Evolutionary conservation across 2,329 filamentous ascomycete species (phyloP).

Genomic region (Dactylellina leptospora): DNA sequence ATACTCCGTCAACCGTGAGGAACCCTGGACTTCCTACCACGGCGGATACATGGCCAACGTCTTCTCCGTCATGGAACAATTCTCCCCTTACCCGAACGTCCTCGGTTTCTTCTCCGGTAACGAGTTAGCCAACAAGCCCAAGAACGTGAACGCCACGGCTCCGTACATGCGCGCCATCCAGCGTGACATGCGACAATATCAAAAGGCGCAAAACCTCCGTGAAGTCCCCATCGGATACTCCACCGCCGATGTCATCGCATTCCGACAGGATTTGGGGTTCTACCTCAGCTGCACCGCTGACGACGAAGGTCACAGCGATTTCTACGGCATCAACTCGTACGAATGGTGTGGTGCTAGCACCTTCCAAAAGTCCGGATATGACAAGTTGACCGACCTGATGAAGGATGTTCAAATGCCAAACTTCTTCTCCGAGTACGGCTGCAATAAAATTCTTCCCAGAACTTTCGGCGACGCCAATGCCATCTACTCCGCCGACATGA

Average conservation of each 20-base stretch:
- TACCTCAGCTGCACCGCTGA: constrained; percentile 61
- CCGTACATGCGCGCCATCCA: constrained; percentile 68
- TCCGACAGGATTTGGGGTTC: constrained; percentile 57
- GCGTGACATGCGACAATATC: constrained; percentile 75
- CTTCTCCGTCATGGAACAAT: constrained; percentile 69
- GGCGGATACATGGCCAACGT: constrained; percentile 56
- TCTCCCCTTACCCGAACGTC: constrained; percentile 73
- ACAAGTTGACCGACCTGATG: constrained; percentile 73
- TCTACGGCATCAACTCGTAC: constrained; percentile 65
- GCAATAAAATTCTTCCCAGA: constrained; percentile 76
- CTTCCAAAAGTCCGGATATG: constrained; percentile 71
- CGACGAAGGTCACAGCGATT: constrained; percentile 62
- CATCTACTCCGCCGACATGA: constrained; percentile 78
- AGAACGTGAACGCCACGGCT: constrained; percentile 65
- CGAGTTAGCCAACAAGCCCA: constrained; percentile 73
- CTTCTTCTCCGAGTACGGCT: constrained; percentile 83
- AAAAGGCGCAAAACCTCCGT: constrained; percentile 67
- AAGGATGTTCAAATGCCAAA: constrained; percentile 73
- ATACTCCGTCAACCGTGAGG: constrained; percentile 55
- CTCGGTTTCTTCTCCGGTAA: constrained; percentile 75
- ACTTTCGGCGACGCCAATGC: constrained; percentile 78
- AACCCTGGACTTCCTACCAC: constrained; percentile 57
- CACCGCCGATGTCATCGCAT: constrained; percentile 72
- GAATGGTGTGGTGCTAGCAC: constrained; percentile 75
- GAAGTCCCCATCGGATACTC: constrained; percentile 74